Conservation (phyloP, 768 basidiomycete species). For the Calocera cornea region DNA sequence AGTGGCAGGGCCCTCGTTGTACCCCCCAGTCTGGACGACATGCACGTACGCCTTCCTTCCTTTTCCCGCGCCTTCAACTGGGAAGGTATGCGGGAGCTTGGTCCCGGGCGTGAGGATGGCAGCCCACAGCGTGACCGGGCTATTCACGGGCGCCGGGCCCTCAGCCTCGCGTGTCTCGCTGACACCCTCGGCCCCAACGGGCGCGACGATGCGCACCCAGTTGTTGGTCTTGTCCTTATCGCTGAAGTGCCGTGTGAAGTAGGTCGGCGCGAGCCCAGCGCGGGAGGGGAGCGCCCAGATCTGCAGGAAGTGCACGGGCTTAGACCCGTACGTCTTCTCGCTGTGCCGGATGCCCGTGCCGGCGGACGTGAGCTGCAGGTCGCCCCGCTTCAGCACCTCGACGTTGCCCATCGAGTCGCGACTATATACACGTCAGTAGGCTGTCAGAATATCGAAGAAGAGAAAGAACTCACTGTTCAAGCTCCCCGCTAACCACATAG, state of each 20-base stretch:
- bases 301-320: conserved; percentile 47
- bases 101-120: conserved; percentile 48
- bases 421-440: conserved; percentile 27
- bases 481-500: conserved; percentile 63
- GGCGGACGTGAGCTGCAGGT: conserved; percentile 81
- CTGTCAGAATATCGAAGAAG: background rate
- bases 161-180: conserved; percentile 43
- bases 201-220: conserved; percentile 65
- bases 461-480: conserved; percentile 56
- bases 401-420: conserved; percentile 85
- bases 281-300: conserved; percentile 50
- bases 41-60: conserved; percentile 67
- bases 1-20: conserved; percentile 41
- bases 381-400: conserved; percentile 78
- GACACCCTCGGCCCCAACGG: conserved; percentile 46
- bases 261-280: conserved; percentile 48
- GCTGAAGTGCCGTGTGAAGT: conserved; percentile 76
- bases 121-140: conserved; percentile 56
- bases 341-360: conserved; percentile 86
- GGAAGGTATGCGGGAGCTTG: conserved; percentile 39
- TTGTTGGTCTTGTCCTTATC: conserved; percentile 70
- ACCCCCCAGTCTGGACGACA: conserved; percentile 72
- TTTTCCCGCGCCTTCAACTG: conserved; percentile 8
- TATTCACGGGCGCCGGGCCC: conserved; percentile 70
- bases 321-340: conserved; percentile 41